These are phyloP conservation scores for Alloascoidea africana DNA, from an alignment of 805 yeast species.

Conservation along the genomic window DNA sequence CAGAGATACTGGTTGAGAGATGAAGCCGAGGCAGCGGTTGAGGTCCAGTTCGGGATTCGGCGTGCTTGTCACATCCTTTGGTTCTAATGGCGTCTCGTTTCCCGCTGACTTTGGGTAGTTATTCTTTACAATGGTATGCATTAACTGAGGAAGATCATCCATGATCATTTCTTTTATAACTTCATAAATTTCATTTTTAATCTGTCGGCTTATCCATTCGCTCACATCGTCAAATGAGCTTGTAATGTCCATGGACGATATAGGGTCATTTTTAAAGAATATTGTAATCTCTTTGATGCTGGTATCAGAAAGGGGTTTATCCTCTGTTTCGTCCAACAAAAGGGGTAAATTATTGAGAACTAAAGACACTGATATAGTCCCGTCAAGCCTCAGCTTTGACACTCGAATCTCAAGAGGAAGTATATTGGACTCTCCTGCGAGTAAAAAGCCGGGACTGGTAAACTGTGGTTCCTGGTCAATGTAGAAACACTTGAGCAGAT, in stretches of 20 bases:
- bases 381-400: conserved; percentile 1
- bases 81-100: not conserved
- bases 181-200: not conserved
- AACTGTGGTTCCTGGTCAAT: not conserved
- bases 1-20: not conserved
- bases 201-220: not conserved
- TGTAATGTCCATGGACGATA: not conserved
- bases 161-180: not conserved
- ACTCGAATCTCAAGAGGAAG: not conserved
- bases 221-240: not conserved
- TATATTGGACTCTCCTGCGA: not conserved
- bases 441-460: conserved; percentile 1
- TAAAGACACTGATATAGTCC: not conserved
- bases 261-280: conserved; percentile 1
- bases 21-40: not conserved
- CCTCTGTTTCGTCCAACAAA: not conserved
- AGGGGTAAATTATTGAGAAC: not conserved
- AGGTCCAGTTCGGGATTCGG: not conserved
- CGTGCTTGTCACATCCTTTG: not conserved
- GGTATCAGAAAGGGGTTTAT: not conserved
- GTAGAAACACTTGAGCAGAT: not conserved
- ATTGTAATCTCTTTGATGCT: not conserved
- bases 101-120: not conserved
- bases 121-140: not conserved
- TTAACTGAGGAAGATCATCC: not conserved